phyloP scores from a whole-genome alignment of 2,329 filamentous ascomycete genomes.

The Thyridium curvatum region DNA sequence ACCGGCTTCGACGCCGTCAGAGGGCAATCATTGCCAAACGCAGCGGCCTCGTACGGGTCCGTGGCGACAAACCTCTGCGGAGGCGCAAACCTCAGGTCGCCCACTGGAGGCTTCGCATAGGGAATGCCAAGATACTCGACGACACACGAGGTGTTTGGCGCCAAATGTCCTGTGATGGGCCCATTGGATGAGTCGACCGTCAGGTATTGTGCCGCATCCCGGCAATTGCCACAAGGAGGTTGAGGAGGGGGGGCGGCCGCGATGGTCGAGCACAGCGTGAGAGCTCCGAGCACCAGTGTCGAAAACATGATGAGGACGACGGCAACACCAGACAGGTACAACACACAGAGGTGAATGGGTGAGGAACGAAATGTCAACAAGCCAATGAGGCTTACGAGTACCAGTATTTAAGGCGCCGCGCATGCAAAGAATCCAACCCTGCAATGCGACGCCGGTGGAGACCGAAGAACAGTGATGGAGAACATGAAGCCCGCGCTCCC shows the following conservation, averaged over 20 bases:
- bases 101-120: slow-evolving; percentile 19
- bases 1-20: slow-evolving; percentile 14
- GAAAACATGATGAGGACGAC: background rate
- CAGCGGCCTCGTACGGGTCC: slow-evolving; percentile 12
- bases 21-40: slow-evolving; percentile 20
- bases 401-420: no score
- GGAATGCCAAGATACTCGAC: slow-evolving; percentile 29
- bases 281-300: slow-evolving; percentile 1
- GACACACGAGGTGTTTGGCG: slow-evolving; percentile 20
- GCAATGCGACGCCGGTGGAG: no score
- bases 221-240: slow-evolving; percentile 5
- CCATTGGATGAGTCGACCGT: slow-evolving; percentile 25
- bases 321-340: background rate
- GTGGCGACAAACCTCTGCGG: slow-evolving; percentile 16
- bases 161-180: slow-evolving; percentile 22
- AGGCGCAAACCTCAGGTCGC: slow-evolving; percentile 14
- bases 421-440: no score
- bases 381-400: no score
- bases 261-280: background rate
- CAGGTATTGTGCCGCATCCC: slow-evolving; percentile 7
- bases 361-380: no score
- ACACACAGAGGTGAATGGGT: no score
- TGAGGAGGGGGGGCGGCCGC: no score
- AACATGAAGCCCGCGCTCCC: no score
- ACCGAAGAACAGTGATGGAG: no score